A percentile compares a stretch with the other conserved stretches of the same genome.
These are phyloP conservation scores for Papiliotrema terrestris DNA, from an alignment of 1,284 basidiomycete genomes.

Conservation along the genomic window DNA sequence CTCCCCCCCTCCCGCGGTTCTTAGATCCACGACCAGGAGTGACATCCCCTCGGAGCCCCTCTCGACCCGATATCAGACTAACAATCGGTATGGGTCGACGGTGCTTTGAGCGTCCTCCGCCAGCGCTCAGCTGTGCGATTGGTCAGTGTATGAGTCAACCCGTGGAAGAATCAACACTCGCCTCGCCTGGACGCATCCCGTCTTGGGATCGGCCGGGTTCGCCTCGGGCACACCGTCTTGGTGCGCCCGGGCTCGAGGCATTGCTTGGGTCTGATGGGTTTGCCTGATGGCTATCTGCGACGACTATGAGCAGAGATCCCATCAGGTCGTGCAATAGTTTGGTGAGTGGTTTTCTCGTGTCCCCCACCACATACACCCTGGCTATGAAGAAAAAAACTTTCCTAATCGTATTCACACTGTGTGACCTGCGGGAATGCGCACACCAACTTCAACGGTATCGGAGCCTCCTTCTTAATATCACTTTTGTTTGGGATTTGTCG, in stretches of 20 bases:
- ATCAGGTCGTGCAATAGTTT: neutral
- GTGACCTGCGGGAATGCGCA: constrained; percentile 41
- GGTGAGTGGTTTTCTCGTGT: constrained; percentile 16
- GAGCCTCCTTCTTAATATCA: constrained; percentile 21
- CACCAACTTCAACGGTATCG: constrained; percentile 49
- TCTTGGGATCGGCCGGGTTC: constrained; percentile 10
- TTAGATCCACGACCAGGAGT: constrained; percentile 49
- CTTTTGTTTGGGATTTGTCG: constrained; percentile 3
- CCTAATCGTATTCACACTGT: constrained; percentile 52
- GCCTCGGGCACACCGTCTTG: constrained; percentile 14
- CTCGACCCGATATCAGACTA: constrained; percentile 6
- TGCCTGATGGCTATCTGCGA: neutral
- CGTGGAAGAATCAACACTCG: constrained; percentile 40
- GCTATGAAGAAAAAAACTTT: constrained; percentile 44
- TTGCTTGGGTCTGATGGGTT: neutral
- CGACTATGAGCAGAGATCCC: neutral
- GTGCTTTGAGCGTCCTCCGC: constrained; percentile 32
- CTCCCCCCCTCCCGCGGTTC: constrained; percentile 42
- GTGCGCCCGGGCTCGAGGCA: constrained; percentile 4
- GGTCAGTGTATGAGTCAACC: constrained; percentile 50
- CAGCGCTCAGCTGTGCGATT: constrained; percentile 47
- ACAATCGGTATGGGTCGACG: neutral
- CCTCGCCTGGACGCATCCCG: constrained; percentile 8
- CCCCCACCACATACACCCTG: constrained; percentile 5
- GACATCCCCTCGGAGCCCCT: constrained; percentile 20